Evolutionary conservation across 2,329 filamentous ascomycete species (phyloP), one percentile per base, ranked within the genome.

Genomic region (Fusarium kyushuense): DNA sequence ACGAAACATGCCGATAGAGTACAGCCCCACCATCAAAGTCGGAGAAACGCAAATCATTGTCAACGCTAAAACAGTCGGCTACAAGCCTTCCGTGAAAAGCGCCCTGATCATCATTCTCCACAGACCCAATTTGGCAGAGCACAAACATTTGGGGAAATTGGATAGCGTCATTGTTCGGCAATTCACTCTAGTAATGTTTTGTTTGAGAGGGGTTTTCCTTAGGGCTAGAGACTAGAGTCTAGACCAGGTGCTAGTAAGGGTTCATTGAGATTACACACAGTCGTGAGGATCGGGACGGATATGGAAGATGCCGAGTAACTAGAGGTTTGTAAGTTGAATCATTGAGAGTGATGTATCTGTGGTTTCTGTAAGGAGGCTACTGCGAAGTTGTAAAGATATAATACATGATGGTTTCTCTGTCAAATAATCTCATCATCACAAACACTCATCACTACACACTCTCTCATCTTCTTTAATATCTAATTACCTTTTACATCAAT

Each of bases 71-170:
- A 17, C 10, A 3, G 8, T 43, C 65, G 65, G 66, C 5, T 58
- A 13, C 5, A 25, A n/a, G 53, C 41, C 25, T 67, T 10, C 66
- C 66, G 65, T 48, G 55, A 21, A n/a, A 49, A 29, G 52, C 60
- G 23, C n/a, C 66, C 66, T 69, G 66, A 27, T 41, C 61, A 69
- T 66, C 65, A 12, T 14, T 14, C 17, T 11, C n/a, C 40, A 47
- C 54, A 51, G 41, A 23, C 55, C 42, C 23, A 47, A 45, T 25
- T 12, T 8, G 19, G 21, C 12, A 36, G 6, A 21, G 10, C 5
- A 27, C 12, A 29, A 23, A 29, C 14, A n/a, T n/a, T 11, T 29
- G 16, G 25, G 32, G 41, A 17, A 41, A 4, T 19, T 33, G 32
- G 11, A 54, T 54, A 43, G 54, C 58, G 58, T 41, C 33, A n/a